Evolutionary conservation across 2,329 filamentous ascomycete genomes (phyloP).

Genomic region (Plenodomus lindquistii): DNA sequence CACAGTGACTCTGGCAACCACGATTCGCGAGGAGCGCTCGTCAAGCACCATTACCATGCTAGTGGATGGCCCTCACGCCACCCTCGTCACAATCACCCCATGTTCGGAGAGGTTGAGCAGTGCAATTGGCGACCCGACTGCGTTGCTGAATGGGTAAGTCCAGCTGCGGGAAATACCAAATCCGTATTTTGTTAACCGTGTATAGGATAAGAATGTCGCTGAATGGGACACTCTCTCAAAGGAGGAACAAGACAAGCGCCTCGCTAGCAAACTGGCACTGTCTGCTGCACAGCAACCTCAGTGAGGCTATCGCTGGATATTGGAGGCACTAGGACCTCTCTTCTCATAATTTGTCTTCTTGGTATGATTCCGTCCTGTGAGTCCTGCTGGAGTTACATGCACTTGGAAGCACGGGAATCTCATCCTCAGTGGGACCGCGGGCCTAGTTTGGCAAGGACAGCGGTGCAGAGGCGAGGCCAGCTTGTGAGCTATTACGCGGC

Average conservation of each 20-base stretch:
- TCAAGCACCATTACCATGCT: conserved; percentile 76
- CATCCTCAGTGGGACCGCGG: too few species aligned
- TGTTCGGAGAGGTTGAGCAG: conserved; percentile 70
- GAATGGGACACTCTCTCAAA: conserved; percentile 62
- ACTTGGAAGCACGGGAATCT: too few species aligned
- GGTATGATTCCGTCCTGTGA: too few species aligned
- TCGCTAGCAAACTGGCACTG: conserved; percentile 12
- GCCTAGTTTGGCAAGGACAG: too few species aligned
- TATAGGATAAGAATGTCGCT: conserved; percentile 61
- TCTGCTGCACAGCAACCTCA: not conserved
- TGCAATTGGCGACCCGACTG: conserved; percentile 72
- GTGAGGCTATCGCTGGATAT: too few species aligned
- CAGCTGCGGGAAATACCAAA: not conserved
- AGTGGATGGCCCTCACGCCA: conserved; percentile 71
- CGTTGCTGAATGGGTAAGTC: conserved; percentile 60
- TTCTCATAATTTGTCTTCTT: too few species aligned
- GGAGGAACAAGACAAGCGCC: conserved; percentile 61
- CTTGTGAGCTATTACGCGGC: too few species aligned
- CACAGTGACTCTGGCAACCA: conserved; percentile 75
- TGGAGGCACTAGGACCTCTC: too few species aligned
- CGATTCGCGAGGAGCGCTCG: conserved; percentile 65
- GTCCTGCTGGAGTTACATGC: too few species aligned
- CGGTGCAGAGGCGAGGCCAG: too few species aligned
- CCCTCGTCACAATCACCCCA: conserved; percentile 68
- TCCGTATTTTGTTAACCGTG: conserved; percentile 2